Evolutionary conservation across 2,329 filamentous ascomycete genomes (phyloP), one percentile per base, ranked within the genome.

Genomic region (Allantophomopsis cytisporea): DNA sequence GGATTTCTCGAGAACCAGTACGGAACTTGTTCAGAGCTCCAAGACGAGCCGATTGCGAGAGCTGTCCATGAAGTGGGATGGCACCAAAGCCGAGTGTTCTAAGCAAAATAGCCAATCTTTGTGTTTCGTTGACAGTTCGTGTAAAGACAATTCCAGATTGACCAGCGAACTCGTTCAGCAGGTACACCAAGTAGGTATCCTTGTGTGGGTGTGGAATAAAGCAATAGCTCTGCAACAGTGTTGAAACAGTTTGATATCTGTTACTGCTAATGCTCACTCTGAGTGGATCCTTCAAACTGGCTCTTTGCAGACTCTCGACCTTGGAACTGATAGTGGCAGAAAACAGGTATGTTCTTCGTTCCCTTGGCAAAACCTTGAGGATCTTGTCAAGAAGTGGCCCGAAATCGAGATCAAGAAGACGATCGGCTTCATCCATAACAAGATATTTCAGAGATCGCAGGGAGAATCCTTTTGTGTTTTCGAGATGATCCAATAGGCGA

Each of bases 401-500:
- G 50, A 96, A 96, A 58, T 95, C 88, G 57, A 95, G 79, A 55
- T 98, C 91, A 2, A 96, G 73, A 8, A 96, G 69, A 42, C 88
- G 71, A 58, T 96, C 89, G 17, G 89, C 89, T 63, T 95, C 89
- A 54, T 95, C 89, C 75, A 96, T 87, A 45, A 95, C 88, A 3
- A 96, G 67, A 54, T 89, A 94, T 54, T 88, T 88, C 31, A 95
- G 66, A 4, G 73, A 71, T 21, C 82, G 74, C 37, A 96, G 64
- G 2, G 82, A 88, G 61, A 98, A 96, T 10, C 91, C 89, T 60
- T 94, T 95, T 2, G 91, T 98, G 61, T 94, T 94, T 57, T 96
- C 87, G 7, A 96, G 65, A 51, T 98, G 91, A 53, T 96, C 91
- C 4, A 95, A 68, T 16, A 95, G 65, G 41, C 89, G 76, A 39